Conservation (phyloP, 495 filamentous ascomycete genomes). For the Aspergillus kassunensis region DNA sequence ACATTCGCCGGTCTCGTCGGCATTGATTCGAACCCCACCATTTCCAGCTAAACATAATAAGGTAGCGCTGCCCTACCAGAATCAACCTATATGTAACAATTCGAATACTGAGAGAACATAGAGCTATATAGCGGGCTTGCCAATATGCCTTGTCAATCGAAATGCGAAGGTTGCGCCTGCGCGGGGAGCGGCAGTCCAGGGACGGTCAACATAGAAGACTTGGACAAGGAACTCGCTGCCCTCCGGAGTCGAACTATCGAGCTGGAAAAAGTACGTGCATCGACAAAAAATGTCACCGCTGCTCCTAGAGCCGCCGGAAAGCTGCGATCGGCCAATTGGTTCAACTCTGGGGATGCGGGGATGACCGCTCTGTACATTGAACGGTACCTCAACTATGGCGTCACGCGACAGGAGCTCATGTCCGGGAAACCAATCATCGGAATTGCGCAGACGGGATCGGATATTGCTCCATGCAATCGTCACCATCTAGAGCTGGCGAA, state of each 20-base stretch:
- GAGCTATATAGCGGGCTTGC: background rate
- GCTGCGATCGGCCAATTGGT: constrained; percentile 47
- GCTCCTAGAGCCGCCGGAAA: constrained; percentile 22
- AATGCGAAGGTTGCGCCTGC: constrained; percentile 41
- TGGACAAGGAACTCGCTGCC: constrained; percentile 34
- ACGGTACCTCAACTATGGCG: constrained; percentile 53
- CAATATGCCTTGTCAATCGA: constrained; percentile 32
- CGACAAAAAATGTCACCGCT: constrained; percentile 18
- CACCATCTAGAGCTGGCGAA: constrained; percentile 51
- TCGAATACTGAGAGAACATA: background rate
- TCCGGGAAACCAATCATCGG: constrained; percentile 55
- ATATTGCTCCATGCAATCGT: constrained; percentile 51
- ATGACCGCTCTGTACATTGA: constrained; percentile 53
- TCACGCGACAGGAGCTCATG: constrained; percentile 51
- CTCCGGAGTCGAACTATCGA: constrained; percentile 34
- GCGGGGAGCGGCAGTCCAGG: constrained; percentile 14
- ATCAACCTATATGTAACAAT: background rate
- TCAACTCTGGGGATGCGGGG: constrained; percentile 42
- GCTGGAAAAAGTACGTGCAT: constrained; percentile 29
- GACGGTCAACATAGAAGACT: constrained; percentile 36
- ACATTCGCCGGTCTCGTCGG: constrained; percentile 14
- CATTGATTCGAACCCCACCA: constrained; percentile 2
- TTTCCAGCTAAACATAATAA: background rate
- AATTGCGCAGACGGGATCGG: constrained; percentile 53
- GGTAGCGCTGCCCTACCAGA: background rate